Conservation (phyloP, 1,139 yeast species). For the Geotrichum reessii region DNA sequence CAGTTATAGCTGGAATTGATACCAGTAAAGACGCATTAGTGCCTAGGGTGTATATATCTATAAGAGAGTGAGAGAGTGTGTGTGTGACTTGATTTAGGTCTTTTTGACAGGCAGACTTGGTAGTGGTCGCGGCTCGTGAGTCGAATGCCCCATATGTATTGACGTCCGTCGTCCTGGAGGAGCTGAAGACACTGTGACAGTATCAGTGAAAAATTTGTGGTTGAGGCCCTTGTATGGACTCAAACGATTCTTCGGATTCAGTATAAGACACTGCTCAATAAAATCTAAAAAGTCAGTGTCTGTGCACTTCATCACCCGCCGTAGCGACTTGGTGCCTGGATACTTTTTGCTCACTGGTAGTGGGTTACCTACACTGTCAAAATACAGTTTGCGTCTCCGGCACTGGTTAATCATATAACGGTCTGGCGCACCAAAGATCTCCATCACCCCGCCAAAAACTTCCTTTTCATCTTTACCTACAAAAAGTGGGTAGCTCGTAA, state of each 20-base stretch:
- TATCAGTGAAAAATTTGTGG: constrained; percentile 39
- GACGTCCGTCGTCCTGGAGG: neutral
- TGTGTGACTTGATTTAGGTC: neutral
- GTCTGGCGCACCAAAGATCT: constrained; percentile 59
- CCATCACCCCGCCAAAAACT: constrained; percentile 54
- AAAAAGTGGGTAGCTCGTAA: constrained; percentile 60
- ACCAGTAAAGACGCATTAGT: neutral
- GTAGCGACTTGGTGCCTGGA: constrained; percentile 31
- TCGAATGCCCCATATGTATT: neutral
- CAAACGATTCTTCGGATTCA: constrained; percentile 51
- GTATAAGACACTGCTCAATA: constrained; percentile 39
- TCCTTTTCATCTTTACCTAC: constrained; percentile 68
- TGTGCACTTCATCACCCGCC: constrained; percentile 27
- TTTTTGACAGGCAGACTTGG: constrained; percentile 9
- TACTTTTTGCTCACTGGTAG: constrained; percentile 33
- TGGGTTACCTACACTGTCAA: constrained; percentile 44
- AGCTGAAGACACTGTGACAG: neutral
- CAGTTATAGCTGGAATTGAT: too few relatives aligned
- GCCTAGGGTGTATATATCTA: neutral
- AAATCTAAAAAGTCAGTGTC: constrained; percentile 38
- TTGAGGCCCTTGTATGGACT: constrained; percentile 43
- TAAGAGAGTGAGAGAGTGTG: neutral
- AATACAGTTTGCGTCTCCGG: constrained; percentile 35
- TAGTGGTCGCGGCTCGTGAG: constrained; percentile 11
- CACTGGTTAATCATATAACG: constrained; percentile 37